Conservation (phyloP, 768 basidiomycete genomes). For the Leccinellum rugosiceps region DNA sequence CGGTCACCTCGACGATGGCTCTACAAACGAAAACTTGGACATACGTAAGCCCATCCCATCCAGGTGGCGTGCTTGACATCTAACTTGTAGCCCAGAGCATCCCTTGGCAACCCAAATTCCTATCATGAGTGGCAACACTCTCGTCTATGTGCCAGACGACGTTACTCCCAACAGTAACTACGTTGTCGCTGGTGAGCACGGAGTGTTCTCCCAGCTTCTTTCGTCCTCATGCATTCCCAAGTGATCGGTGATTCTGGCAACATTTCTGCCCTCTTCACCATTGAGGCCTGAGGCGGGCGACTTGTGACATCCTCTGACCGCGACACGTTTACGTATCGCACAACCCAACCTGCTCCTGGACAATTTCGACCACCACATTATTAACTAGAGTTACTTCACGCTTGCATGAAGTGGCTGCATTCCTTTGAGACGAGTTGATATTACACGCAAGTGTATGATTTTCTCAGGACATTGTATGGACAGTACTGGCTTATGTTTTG, state of each 20-base stretch:
- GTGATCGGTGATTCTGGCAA: constrained; percentile 73
- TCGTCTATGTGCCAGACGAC: constrained; percentile 51
- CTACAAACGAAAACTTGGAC: constrained; percentile 45
- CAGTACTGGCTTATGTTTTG: constrained; percentile 6
- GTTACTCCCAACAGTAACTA: constrained; percentile 42
- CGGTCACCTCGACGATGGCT: constrained; percentile 35
- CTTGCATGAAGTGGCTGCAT: constrained; percentile 2
- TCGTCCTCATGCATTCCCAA: constrained; percentile 23
- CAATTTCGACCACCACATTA: neutral
- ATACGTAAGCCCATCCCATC: constrained; percentile 35
- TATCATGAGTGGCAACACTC: constrained; percentile 42
- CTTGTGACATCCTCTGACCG: neutral
- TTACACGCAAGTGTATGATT: neutral
- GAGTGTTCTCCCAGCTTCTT: neutral
- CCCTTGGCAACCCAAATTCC: constrained; percentile 59
- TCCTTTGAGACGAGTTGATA: constrained; percentile 2
- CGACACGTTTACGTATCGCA: neutral
- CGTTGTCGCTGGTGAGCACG: constrained; percentile 57
- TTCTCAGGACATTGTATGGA: constrained; percentile 15
- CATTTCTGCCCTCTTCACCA: constrained; percentile 55
- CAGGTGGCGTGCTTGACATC: neutral
- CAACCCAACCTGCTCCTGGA: neutral
- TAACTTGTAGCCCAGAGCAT: constrained; percentile 37
- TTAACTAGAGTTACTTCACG: neutral
- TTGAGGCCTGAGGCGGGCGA: constrained; percentile 32